A percentile compares a stretch with the other conserved stretches of the same genome.
These are phyloP conservation scores for Calonectria henricotiae DNA, from an alignment of 2,329 filamentous ascomycete genomes.

Conservation along the genomic window DNA sequence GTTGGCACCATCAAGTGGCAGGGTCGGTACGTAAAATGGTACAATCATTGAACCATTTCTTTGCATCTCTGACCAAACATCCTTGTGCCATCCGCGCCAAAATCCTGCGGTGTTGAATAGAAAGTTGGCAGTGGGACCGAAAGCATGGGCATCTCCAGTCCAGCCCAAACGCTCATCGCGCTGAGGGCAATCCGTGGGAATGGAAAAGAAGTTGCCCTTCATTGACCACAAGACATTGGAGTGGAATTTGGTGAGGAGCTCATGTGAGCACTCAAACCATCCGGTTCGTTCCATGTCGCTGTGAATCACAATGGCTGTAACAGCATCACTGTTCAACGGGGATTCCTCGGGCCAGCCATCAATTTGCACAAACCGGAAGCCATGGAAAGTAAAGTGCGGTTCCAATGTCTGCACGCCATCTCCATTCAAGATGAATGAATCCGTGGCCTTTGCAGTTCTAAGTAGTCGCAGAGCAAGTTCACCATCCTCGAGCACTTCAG, in stretches of 20 bases:
- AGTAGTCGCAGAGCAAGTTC: constrained; percentile 30
- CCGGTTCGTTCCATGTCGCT: constrained; percentile 69
- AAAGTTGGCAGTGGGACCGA: constrained; percentile 68
- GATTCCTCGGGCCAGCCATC: constrained; percentile 40
- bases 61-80: constrained; percentile 44
- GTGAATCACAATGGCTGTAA: constrained; percentile 61
- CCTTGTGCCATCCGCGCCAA: constrained; percentile 49
- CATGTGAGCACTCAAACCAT: constrained; percentile 68
- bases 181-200: constrained; percentile 73
- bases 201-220: constrained; percentile 71
- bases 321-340: constrained; percentile 39
- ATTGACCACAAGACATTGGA: constrained; percentile 71
- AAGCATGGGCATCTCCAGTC: constrained; percentile 69
- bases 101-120: constrained; percentile 70
- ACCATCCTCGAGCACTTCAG: constrained; percentile 34
- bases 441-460: constrained; percentile 17
- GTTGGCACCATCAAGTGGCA: not conserved
- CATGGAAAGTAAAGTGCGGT: constrained; percentile 36
- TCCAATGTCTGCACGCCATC: constrained; percentile 21
- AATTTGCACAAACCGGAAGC: constrained; percentile 29
- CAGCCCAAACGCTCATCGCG: constrained; percentile 70
- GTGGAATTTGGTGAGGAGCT: constrained; percentile 69
- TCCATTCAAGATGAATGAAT: constrained; percentile 22
- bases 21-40: constrained; percentile 26
- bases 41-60: constrained; percentile 30